Conservation (phyloP, 352 stramenopile genomes). For the Plasmopara halstedii region DNA sequence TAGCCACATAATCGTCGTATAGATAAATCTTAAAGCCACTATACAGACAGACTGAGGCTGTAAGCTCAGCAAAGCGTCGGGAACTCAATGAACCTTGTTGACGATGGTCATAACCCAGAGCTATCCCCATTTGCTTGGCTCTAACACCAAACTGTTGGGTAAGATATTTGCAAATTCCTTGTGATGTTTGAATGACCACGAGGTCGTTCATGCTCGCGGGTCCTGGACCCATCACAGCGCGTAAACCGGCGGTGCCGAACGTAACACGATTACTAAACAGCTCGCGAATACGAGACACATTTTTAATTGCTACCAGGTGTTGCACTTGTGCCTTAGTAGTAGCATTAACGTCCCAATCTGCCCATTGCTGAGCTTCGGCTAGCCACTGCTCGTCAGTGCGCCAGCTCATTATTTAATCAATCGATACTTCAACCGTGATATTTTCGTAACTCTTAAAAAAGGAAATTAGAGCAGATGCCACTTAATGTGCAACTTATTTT, state of each 20-base stretch:
- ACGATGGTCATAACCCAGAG: slow-evolving; percentile 89
- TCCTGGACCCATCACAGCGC: slow-evolving; percentile 84
- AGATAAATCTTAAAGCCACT: slow-evolving; percentile 87
- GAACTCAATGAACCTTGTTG: slow-evolving; percentile 69
- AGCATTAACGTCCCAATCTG: slow-evolving; percentile 80
- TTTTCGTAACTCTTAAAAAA: too few relatives aligned
- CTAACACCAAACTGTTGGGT: slow-evolving; percentile 59
- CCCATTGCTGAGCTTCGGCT: slow-evolving; percentile 60
- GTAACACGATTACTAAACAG: slow-evolving; percentile 80
- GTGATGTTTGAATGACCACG: slow-evolving; percentile 88
- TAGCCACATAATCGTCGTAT: slow-evolving; percentile 90
- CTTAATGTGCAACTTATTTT: too few relatives aligned
- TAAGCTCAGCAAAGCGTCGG: slow-evolving; percentile 81
- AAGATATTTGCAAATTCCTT: slow-evolving; percentile 86
- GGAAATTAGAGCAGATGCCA: too few relatives aligned
- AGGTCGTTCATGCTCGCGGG: slow-evolving; percentile 90
- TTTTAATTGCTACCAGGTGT: slow-evolving; percentile 43
- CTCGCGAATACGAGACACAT: slow-evolving; percentile 43
- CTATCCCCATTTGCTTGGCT: slow-evolving; percentile 72
- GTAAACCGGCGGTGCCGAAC: slow-evolving; percentile 90
- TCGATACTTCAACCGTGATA: too few relatives aligned
- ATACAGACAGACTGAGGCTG: slow-evolving; percentile 72
- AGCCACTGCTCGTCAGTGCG: slow-evolving; percentile 42
- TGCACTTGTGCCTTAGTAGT: slow-evolving; percentile 64
- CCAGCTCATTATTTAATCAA: slow-evolving; percentile 16